Evolutionary conservation across 345 rosid species (phyloP).

Genomic region (Syzygium aqueum): DNA sequence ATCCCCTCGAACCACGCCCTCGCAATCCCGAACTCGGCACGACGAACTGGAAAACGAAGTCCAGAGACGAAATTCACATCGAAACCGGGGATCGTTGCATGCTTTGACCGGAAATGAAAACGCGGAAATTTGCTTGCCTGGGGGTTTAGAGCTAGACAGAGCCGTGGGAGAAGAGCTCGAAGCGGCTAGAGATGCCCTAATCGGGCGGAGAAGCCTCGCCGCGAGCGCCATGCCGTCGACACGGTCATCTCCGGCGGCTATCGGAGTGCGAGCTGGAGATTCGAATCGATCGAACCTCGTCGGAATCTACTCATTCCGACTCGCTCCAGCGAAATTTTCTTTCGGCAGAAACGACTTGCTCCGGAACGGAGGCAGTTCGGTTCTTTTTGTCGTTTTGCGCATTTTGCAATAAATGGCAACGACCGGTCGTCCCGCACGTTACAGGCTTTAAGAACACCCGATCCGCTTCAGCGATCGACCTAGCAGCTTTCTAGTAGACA

Average conservation of each 20-base stretch:
- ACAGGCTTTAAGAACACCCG: not conserved
- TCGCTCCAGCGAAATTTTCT: not conserved
- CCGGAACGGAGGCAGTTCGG: not conserved
- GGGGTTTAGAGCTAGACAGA: not conserved
- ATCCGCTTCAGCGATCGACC: not conserved
- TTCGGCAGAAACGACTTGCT: not conserved
- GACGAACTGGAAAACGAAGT: not conserved
- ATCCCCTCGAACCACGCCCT: conserved; percentile 12
- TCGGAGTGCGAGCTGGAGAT: not conserved
- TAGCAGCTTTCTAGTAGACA: not conserved
- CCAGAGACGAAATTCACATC: not conserved
- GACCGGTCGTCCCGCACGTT: not conserved
- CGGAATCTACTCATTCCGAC: not conserved
- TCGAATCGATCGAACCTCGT: not conserved
- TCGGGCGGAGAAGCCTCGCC: not conserved
- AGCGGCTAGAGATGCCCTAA: conserved; percentile 2
- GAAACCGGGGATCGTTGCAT: not conserved
- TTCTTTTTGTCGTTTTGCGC: not conserved
- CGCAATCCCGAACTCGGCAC: not conserved
- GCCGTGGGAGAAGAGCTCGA: not conserved
- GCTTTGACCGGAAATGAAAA: not conserved
- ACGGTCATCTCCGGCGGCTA: not conserved
- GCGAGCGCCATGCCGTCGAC: not conserved
- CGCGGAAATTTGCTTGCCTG: not conserved
- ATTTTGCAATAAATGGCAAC: not conserved